phyloP scores from a whole-genome alignment of 768 basidiomycete species.

The Agaricus bisporus region DNA sequence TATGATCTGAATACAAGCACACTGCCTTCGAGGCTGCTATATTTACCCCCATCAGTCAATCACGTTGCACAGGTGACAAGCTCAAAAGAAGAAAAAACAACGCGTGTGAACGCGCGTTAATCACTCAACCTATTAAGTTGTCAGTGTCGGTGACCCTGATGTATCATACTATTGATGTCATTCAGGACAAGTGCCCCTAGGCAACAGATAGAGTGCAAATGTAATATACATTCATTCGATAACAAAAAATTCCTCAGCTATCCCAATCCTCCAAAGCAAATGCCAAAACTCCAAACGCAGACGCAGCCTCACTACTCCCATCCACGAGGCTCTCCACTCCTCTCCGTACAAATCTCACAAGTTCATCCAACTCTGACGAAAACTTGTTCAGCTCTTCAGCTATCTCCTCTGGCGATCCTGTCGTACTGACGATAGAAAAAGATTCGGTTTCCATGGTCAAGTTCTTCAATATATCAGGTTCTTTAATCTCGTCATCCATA shows the following conservation, averaged over 20 bases:
- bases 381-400: constrained; percentile 52
- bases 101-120: too few species aligned
- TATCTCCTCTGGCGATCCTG: constrained; percentile 39
- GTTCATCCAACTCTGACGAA: constrained; percentile 61
- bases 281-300: constrained; percentile 65
- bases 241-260: neutral
- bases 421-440: constrained; percentile 36
- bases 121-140: too few species aligned
- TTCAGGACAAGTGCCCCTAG: too few species aligned
- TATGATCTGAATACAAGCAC: constrained; percentile 11
- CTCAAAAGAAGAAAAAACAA: too few species aligned
- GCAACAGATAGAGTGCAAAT: too few species aligned
- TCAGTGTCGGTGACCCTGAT: neutral
- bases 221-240: neutral
- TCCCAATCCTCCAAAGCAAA: constrained; percentile 83
- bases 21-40: constrained; percentile 12
- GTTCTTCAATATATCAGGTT: constrained; percentile 8
- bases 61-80: too few species aligned
- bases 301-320: constrained; percentile 50
- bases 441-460: constrained; percentile 18
- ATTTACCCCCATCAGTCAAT: too few species aligned
- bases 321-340: constrained; percentile 66
- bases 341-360: constrained; percentile 63
- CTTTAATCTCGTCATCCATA: constrained; percentile 21
- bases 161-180: too few species aligned